Base-by-base conservation (phyloP, 2,329 filamentous ascomycete genomes). In the Thelonectria olida region DNA sequence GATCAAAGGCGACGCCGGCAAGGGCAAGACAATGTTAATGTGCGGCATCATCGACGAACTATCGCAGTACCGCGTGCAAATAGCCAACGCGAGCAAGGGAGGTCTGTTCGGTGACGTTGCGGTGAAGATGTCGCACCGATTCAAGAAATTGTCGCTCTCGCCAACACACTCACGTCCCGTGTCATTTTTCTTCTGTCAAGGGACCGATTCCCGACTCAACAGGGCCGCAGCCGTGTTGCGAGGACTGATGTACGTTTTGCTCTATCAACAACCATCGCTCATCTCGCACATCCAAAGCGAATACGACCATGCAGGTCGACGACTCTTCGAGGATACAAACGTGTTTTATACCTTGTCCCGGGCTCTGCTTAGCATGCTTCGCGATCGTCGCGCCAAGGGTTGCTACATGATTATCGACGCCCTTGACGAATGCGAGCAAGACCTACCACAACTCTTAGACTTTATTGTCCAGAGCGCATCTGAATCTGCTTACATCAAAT, bases 21-120 rank as follows among this genome's bases (percentile, higher is more conserved):
- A 75, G 58, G 75, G 75, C 15, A 78, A 78, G 59, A 78, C 74
- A 0, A 78, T 77, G 74, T 63, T 77, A 17, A 67, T 75, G 6
- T 73, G 64, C 39, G 68, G 70, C 34, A 72, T 74, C 48, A 67
- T 73, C 27, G 49, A 75, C 31, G 52, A 55, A 27, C 31, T 55
- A 22, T 27, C 8, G 7, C 27, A 20, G n/a, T 5, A 15, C 8
- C n/a, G 23, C 5, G 1, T 27, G 13, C 6, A 19, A 12, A 2
- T 20, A 15, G 17, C 13, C 20, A 36, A n/a, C 13, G 22, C 20
- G 20, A n/a, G 20, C 15, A 1, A 22, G 6, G 17, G 6, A 6
- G 36, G 36, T 39, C 36, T 28, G n/a, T n/a, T n/a, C n/a, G n/a
- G n/a, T 28, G 10, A 28, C 27, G 27, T 28, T 28, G 27, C 7